A percentile compares a stretch with the other conserved stretches of the same genome.
phyloP scores from a whole-genome alignment of 108 stramenopile genomes.

The Bacterosira constricta region DNA sequence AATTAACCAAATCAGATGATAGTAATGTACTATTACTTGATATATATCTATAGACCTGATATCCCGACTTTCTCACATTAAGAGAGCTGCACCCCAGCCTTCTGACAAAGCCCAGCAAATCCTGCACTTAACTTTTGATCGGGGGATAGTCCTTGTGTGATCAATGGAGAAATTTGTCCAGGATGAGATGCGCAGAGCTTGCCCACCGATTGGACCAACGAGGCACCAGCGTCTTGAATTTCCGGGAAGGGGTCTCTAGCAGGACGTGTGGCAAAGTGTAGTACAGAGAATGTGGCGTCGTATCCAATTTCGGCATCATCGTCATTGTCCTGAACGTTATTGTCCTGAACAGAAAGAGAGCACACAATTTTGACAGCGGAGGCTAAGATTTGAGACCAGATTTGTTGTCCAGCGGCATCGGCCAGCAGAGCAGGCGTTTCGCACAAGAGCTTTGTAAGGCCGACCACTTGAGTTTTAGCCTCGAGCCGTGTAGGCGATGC shows the following conservation, averaged over 20 bases:
- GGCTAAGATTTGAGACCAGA: slow-evolving; percentile 55
- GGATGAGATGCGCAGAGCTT: slow-evolving; percentile 54
- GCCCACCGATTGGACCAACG: slow-evolving; percentile 57
- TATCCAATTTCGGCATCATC: slow-evolving; percentile 69
- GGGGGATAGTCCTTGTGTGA: slow-evolving; percentile 58
- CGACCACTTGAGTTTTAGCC: slow-evolving; percentile 78
- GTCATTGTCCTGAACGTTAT: slow-evolving; percentile 39
- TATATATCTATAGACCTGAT: background rate
- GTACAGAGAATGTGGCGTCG: slow-evolving; percentile 76
- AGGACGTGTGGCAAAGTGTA: slow-evolving; percentile 68
- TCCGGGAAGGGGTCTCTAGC: slow-evolving; percentile 73
- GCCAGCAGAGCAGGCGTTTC: slow-evolving; percentile 69
- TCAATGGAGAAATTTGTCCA: slow-evolving; percentile 62
- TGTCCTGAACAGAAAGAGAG: slow-evolving; percentile 53
- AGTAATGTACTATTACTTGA: background rate
- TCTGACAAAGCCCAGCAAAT: slow-evolving; percentile 63
- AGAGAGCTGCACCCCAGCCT: slow-evolving; percentile 37
- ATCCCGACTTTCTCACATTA: slow-evolving; percentile 8
- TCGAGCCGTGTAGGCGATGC: slow-evolving; percentile 56
- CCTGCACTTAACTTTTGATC: slow-evolving; percentile 71
- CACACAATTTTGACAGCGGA: slow-evolving; percentile 56
- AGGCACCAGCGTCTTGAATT: slow-evolving; percentile 57
- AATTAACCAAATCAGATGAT: slow-evolving; percentile 7
- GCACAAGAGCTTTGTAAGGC: slow-evolving; percentile 68
- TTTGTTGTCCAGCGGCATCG: slow-evolving; percentile 53